Evolutionary conservation across 441 rosid species (phyloP), one percentile per base, ranked within the genome.

Genomic region (Gossypium trilobum): DNA sequence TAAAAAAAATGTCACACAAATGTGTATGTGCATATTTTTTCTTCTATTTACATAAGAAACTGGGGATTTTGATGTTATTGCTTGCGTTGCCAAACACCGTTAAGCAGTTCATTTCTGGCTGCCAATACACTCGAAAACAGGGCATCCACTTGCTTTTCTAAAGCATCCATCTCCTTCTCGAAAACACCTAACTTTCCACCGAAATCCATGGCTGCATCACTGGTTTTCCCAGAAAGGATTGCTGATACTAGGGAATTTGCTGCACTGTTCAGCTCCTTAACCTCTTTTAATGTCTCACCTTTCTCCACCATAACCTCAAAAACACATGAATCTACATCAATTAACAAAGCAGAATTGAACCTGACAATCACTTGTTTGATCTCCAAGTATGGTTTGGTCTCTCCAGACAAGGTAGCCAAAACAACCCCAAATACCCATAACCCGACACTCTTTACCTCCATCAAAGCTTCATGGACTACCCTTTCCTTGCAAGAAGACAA

Each of bases 51-150:
- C 44, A 59, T 14, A 29, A 44, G 63, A 36, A 29, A 50, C 9
- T 42, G 72, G 4, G 9, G 44, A 51, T 16, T 16, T 4, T 65
- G 67, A 62, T 17, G 9, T 56, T 74, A 65, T 31, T 73, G 72
- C 72, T 78, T 81, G 58, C 39, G 58, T 29, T 20, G 59, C 44
- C 86, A 58, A 42, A 85, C 74, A 56, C 84, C 78, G 42, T 75
- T 77, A 14, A 89, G 81, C 77, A 87, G 54, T 58, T 83, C 77
- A 73, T 84, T 86, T 85, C 95, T 87, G 42, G 71, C 77, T 3
- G 77, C 78, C 75, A 89, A 71, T 10, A 86, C 70, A 19, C 83
- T 75, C 4, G 82, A 81, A 82, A 89, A 89, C 22, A 87, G 71
- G 29, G 42, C 50, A 75, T 87, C 81, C 70, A 83, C 86, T 20